A percentile compares a stretch with the other conserved stretches of the same genome.
Conservation (phyloP, 306 rosid genomes). For the Rosa rugosa region DNA sequence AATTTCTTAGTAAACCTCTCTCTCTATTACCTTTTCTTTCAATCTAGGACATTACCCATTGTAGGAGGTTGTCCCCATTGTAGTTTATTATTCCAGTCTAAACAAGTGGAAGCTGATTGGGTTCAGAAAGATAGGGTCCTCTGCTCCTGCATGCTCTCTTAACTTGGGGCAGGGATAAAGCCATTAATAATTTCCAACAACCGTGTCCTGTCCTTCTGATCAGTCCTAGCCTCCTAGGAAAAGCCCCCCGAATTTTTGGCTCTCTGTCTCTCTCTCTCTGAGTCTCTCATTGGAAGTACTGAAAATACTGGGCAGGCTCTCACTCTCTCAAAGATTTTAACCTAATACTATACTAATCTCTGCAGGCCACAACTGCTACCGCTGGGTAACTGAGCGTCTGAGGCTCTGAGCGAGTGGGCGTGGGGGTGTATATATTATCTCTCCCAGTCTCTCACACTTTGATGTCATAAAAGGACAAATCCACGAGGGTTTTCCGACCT, state of each 20-base stretch:
- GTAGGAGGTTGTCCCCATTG: not conserved
- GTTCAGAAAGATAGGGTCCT: constrained; percentile 4
- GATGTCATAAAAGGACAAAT: constrained; percentile 44
- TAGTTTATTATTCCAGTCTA: not conserved
- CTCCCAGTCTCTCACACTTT: not conserved
- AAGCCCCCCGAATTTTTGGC: constrained; percentile 40
- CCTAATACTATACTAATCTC: not conserved
- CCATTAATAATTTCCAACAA: not conserved
- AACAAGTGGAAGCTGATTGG: constrained; percentile 15
- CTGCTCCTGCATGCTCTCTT: not conserved
- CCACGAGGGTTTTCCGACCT: constrained; percentile 42
- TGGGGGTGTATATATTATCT: not conserved
- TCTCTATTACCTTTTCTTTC: not conserved
- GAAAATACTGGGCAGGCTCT: constrained; percentile 11
- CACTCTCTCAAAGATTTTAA: constrained; percentile 25
- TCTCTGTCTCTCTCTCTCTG: not conserved
- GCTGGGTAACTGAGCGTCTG: not conserved
- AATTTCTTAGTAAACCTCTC: too few relatives aligned
- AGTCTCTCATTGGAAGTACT: not conserved
- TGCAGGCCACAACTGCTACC: not conserved
- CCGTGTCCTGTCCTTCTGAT: not conserved
- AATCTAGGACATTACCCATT: not conserved
- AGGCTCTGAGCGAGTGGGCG: not conserved
- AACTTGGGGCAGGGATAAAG: constrained; percentile 20
- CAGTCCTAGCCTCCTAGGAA: constrained; percentile 9